Evolutionary conservation across 2,329 filamentous ascomycete species (phyloP).

Genomic region (Epichloe uncinata): DNA sequence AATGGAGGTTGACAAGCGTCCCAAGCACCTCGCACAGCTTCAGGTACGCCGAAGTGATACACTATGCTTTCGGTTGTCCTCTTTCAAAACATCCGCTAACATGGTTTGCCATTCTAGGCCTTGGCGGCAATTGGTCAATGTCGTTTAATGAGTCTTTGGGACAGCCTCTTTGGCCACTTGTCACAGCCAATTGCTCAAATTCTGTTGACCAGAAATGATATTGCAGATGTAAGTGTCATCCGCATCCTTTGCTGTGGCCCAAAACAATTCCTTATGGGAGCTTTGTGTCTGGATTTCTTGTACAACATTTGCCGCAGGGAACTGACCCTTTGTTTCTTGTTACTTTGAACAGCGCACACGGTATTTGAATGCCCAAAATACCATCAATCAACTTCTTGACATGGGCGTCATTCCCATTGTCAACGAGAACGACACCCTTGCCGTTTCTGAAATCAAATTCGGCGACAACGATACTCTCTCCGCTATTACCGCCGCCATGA

Average conservation of each 20-base stretch:
- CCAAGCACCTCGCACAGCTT: conserved; percentile 79
- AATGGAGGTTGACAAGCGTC: conserved; percentile 77
- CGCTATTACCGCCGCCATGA: conserved; percentile 93
- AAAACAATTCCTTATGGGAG: not conserved
- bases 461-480: conserved; percentile 97
- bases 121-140: conserved; percentile 94
- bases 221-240: conserved; percentile 59
- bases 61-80: not conserved
- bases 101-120: conserved; percentile 35
- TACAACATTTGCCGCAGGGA: not conserved
- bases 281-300: not conserved
- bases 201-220: conserved; percentile 86
- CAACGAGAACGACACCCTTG: conserved; percentile 95
- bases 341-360: conserved; percentile 52
- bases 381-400: conserved; percentile 74
- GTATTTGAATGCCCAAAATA: conserved; percentile 95
- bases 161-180: conserved; percentile 77
- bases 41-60: conserved; percentile 40
- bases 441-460: conserved; percentile 97
- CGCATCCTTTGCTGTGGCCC: not conserved
- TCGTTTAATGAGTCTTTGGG: conserved; percentile 89
- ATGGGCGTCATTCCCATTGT: conserved; percentile 98
- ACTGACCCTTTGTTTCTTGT: not conserved
- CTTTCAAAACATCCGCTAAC: not conserved
- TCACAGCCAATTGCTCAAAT: conserved; percentile 90